Percentiles rank a stretch among this genome's conserved stretches.
phyloP scores from a whole-genome alignment of 2,329 filamentous ascomycete genomes.

The Tolypocladium inflatum region DNA sequence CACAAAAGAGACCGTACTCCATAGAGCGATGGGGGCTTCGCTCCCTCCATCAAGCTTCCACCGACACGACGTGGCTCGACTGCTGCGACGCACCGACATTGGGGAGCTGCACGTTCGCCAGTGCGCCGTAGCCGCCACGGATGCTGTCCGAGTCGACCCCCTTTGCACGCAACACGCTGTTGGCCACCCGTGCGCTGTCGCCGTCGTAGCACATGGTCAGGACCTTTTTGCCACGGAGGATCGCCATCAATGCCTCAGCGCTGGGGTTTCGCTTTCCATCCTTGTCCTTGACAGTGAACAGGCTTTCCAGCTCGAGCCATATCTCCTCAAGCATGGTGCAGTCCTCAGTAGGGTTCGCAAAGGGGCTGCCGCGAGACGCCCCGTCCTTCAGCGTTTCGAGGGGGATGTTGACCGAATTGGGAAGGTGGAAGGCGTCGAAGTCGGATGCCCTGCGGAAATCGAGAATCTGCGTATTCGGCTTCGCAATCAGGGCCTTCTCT shows the following conservation, averaged over 20 bases:
- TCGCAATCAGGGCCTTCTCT: constrained; percentile 13
- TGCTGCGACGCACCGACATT: constrained; percentile 14
- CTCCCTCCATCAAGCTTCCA: constrained; percentile 10
- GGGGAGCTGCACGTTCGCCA: constrained; percentile 16
- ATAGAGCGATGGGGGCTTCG: background rate
- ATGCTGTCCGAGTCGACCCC: constrained; percentile 36
- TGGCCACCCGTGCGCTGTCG: constrained; percentile 43
- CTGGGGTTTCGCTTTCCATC: constrained; percentile 15
- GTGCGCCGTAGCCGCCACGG: constrained; percentile 26
- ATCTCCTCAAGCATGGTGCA: constrained; percentile 32
- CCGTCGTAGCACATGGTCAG: constrained; percentile 43
- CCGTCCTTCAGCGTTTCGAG: constrained; percentile 26
- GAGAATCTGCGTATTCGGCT: constrained; percentile 26
- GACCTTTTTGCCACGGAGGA: constrained; percentile 26
- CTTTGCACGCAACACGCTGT: constrained; percentile 41
- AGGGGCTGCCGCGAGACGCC: constrained; percentile 14
- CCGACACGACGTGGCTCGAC: constrained; percentile 10
- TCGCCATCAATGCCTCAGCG: constrained; percentile 15
- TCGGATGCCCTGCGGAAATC: constrained; percentile 33
- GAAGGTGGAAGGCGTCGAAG: constrained; percentile 32
- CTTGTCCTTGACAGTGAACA: constrained; percentile 26
- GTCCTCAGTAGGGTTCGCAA: constrained; percentile 35
- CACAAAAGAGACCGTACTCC: background rate
- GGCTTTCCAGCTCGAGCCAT: constrained; percentile 37
- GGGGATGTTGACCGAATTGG: constrained; percentile 35